Evolutionary conservation across 2,329 filamentous ascomycete genomes (phyloP), one percentile per base, ranked within the genome.

Genomic region (Claviceps sp.): DNA sequence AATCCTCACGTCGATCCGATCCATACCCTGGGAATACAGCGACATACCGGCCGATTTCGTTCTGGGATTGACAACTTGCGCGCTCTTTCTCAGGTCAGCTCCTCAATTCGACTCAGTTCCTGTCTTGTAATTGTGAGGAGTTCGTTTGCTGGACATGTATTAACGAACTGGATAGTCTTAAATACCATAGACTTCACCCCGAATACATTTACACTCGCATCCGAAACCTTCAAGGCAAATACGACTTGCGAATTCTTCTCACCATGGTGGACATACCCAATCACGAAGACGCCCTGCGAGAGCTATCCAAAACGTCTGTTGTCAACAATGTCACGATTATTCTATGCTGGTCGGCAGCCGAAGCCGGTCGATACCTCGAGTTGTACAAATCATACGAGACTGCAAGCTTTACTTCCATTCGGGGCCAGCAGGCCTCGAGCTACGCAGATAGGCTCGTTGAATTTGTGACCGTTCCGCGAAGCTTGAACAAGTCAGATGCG

Each of bases 141-240:
- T 47, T 13, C 6, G 6, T 24, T 11, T 14, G 17, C 5, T 34
- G 24, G 14, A 17, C 40, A 10, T 41, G n/a, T 42, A 38, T 43
- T 52, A 26, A 49, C 30, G 4, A 41, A 51, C 6, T 34, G 19
- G 7, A 13, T 52, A 76, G 88, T 47, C 78, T 98, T 51, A 98
- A 97, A 68, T 98, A 98, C 68, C 93, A 98, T 68, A 88, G 91
- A 30, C 77, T 98, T 50, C 93, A 98, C 64, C 93, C 93, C 1
- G 93, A 98, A 69, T 98, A 98, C 72, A 89, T 98, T 61, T 97
- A 97, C 72, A 89, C 85, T 24, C 85, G 93, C 53, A 94, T 98
- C 59, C 84, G 86, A 50, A 81, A 83, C 48, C 74, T 98, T 4
- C 87, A 87, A 50, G 87, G 87, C 49, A 88, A 87, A 69, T 97